These are phyloP conservation scores for Globisporangium polare DNA, from an alignment of 352 stramenopile genomes.

Conservation along the genomic window DNA sequence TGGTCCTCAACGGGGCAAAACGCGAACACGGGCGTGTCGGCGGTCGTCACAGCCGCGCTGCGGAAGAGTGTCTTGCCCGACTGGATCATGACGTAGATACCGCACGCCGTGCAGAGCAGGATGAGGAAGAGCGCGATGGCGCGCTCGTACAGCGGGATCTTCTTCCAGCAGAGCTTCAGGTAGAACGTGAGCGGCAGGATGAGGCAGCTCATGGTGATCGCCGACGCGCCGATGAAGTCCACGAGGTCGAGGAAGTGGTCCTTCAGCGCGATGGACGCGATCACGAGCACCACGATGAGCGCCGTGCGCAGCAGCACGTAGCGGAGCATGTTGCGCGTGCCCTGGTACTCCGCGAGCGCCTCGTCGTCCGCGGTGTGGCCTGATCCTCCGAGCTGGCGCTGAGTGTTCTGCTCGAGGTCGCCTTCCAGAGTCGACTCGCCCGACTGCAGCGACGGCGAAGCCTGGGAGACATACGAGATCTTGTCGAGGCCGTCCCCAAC, in stretches of 20 bases:
- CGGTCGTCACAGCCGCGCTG: not conserved
- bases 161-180: constrained; percentile 24
- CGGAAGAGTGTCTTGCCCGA: constrained; percentile 16
- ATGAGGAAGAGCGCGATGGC: constrained; percentile 19
- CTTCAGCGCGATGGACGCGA: constrained; percentile 17
- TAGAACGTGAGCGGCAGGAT: constrained; percentile 31
- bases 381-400: constrained; percentile 2
- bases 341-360: constrained; percentile 13
- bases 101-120: constrained; percentile 19
- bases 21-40: constrained; percentile 15
- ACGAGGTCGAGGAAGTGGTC: constrained; percentile 20
- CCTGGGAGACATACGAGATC: constrained; percentile 7
- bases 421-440: constrained; percentile 11
- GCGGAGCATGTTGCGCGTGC: constrained; percentile 11
- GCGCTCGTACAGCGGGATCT: constrained; percentile 23
- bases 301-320: constrained; percentile 20
- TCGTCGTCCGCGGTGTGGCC: not conserved
- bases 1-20: constrained; percentile 16
- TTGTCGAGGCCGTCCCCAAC: not conserved
- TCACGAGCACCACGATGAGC: constrained; percentile 21
- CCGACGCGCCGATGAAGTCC: constrained; percentile 27
- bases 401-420: constrained; percentile 13
- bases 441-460: constrained; percentile 14
- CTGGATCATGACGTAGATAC: constrained; percentile 20
- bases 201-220: constrained; percentile 21